phyloP scores from a whole-genome alignment of 148 eudicot species.

The Silene uniflora region DNA sequence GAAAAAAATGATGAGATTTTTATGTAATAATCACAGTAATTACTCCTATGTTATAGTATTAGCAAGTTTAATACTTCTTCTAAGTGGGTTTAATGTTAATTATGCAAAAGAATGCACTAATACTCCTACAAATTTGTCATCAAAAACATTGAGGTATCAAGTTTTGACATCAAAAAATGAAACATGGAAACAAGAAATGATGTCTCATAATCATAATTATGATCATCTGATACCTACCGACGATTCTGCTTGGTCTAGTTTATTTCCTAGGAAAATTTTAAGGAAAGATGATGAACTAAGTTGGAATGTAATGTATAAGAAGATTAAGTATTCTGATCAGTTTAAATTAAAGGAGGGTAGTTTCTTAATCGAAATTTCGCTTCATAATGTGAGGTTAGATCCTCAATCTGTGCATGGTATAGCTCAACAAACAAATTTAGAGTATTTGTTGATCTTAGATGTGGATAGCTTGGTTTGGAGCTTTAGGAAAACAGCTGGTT shows the following conservation, averaged over 20 bases:
- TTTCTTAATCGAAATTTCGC: constrained; percentile 52
- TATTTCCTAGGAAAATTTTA: constrained; percentile 56
- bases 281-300: constrained; percentile 48
- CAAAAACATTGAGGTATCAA: constrained; percentile 60
- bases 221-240: constrained; percentile 65
- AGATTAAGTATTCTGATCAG: constrained; percentile 43
- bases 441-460: constrained; percentile 72
- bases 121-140: constrained; percentile 29
- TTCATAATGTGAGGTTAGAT: constrained; percentile 67
- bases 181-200: constrained; percentile 60
- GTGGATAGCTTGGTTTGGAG: constrained; percentile 81
- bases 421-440: constrained; percentile 79
- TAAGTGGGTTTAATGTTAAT: constrained; percentile 27
- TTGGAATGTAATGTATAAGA: constrained; percentile 61
- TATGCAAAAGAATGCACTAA: constrained; percentile 67
- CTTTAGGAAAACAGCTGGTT: constrained; percentile 72
- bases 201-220: constrained; percentile 29
- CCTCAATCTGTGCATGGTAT: constrained; percentile 49
- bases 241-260: constrained; percentile 54
- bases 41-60: not conserved
- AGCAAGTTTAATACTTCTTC: constrained; percentile 6
- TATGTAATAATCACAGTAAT: not conserved
- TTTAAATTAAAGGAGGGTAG: constrained; percentile 27
- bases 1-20: constrained; percentile 21
- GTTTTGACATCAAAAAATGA: constrained; percentile 49